Conservation (phyloP, 1,139 yeast species). For the Ashbya aceris region DNA sequence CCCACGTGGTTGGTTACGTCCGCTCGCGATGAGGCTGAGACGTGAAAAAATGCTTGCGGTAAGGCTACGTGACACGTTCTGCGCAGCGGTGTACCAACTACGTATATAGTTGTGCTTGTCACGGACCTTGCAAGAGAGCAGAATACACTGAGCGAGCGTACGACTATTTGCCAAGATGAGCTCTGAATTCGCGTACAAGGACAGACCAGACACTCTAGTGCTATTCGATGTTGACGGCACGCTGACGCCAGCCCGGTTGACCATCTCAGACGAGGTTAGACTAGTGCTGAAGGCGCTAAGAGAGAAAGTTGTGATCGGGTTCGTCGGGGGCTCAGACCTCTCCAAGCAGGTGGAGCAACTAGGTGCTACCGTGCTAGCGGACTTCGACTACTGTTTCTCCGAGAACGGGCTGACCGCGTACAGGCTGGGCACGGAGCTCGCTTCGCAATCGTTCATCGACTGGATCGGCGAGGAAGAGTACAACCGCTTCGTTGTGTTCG, state of each 20-base stretch:
- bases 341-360: slow-evolving; percentile 93
- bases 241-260: slow-evolving; percentile 91
- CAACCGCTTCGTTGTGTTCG: slow-evolving; percentile 77
- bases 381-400: slow-evolving; percentile 91
- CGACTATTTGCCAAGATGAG: slow-evolving; percentile 4
- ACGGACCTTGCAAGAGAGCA: too few species aligned
- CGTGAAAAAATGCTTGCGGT: too few species aligned
- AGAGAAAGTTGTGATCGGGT: slow-evolving; percentile 88
- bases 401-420: slow-evolving; percentile 98
- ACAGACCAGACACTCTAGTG: slow-evolving; percentile 43
- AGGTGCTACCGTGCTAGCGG: slow-evolving; percentile 64
- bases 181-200: slow-evolving; percentile 33
- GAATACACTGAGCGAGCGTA: too few species aligned
- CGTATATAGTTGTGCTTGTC: too few species aligned
- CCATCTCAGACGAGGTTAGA: slow-evolving; percentile 71
- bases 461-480: slow-evolving; percentile 96
- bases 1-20: too few species aligned
- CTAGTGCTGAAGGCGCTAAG: slow-evolving; percentile 63
- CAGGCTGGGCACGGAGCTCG: slow-evolving; percentile 77
- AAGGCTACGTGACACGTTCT: too few species aligned
- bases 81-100: too few species aligned
- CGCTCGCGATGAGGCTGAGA: too few species aligned
- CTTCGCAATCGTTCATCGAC: slow-evolving; percentile 84
- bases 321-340: slow-evolving; percentile 96
- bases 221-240: slow-evolving; percentile 98